Percentiles rank a stretch among this genome's conserved stretches.
phyloP scores from a whole-genome alignment of 768 basidiomycete genomes.

The Chalciporus piperatus region DNA sequence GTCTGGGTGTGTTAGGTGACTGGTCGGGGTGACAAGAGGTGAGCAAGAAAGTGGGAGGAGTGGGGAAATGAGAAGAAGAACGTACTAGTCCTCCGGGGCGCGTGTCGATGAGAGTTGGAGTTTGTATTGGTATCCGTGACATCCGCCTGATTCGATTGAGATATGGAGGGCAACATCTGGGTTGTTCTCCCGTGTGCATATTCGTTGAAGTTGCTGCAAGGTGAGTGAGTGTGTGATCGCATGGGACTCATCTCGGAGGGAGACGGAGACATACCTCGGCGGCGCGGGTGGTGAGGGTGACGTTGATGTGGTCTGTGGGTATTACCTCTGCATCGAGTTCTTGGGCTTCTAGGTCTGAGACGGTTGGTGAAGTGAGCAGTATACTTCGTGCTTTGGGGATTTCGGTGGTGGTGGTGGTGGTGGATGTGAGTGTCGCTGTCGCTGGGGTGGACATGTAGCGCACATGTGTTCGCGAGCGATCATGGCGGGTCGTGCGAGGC shows the following conservation, averaged over 20 bases:
- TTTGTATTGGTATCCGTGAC: conserved; percentile 97
- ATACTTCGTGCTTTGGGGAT: conserved; percentile 47
- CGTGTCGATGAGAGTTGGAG: conserved; percentile 70
- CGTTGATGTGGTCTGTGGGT: conserved; percentile 47
- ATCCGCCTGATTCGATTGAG: conserved; percentile 90
- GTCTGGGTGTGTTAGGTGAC: conserved; percentile 70
- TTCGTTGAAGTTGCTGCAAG: conserved; percentile 71
- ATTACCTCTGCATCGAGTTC: conserved; percentile 64
- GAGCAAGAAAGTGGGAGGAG: not conserved
- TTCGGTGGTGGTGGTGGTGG: conserved; percentile 12
- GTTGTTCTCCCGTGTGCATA: conserved; percentile 42
- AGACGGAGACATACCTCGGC: conserved; percentile 55
- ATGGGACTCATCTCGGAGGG: too few species aligned
- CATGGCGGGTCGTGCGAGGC: too few species aligned
- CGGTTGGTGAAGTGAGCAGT: conserved; percentile 49
- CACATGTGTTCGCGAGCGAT: too few species aligned
- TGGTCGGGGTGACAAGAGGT: not conserved
- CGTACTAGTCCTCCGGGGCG: conserved; percentile 83
- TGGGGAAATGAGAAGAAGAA: conserved; percentile 2
- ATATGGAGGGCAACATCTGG: conserved; percentile 64
- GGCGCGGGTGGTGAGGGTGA: conserved; percentile 69
- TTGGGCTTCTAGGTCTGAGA: conserved; percentile 52
- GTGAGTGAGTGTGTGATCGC: not conserved
- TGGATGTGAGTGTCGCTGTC: not conserved
- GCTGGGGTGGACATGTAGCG: too few species aligned